Evolutionary conservation across 2,329 filamentous ascomycete species (phyloP).

Genomic region (Ascochyta koolunga): DNA sequence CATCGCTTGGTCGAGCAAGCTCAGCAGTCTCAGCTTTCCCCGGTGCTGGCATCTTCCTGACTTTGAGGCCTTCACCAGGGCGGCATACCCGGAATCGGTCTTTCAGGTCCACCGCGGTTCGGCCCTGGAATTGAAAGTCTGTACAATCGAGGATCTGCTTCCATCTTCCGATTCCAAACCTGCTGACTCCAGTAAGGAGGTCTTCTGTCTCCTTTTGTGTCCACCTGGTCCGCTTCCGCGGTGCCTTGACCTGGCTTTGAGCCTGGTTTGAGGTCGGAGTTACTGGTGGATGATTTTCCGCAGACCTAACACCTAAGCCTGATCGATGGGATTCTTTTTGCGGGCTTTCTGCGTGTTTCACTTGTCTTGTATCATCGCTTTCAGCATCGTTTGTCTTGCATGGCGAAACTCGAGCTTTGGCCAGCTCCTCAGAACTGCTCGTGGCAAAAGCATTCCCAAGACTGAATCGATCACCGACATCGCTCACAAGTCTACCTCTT

Average conservation of each 20-base stretch:
- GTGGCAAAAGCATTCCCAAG: not conserved
- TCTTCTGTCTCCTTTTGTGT: constrained; percentile 66
- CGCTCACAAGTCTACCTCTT: constrained; percentile 30
- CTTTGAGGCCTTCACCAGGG: constrained; percentile 47
- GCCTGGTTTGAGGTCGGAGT: constrained; percentile 3
- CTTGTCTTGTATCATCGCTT: not conserved
- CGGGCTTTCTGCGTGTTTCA: not conserved
- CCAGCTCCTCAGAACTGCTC: not conserved
- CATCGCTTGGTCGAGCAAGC: not conserved
- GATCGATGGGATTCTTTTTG: not conserved
- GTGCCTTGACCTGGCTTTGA: constrained; percentile 43
- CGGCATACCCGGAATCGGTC: constrained; percentile 65
- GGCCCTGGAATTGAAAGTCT: constrained; percentile 62
- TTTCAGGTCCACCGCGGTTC: constrained; percentile 68
- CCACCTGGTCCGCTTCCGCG: constrained; percentile 65
- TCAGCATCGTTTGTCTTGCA: not conserved
- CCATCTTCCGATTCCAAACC: constrained; percentile 69
- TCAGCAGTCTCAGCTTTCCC: constrained; percentile 22
- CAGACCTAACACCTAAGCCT: not conserved
- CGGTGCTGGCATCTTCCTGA: constrained; percentile 42
- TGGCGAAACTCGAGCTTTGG: not conserved
- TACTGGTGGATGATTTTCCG: not conserved
- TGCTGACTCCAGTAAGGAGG: constrained; percentile 63
- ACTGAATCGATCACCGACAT: constrained; percentile 19
- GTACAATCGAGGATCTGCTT: constrained; percentile 65